Evolutionary conservation across 176 grass and related monocot genomes (phyloP), one percentile per base, ranked within the genome.

Genomic region (Oropetium thomaeum): DNA sequence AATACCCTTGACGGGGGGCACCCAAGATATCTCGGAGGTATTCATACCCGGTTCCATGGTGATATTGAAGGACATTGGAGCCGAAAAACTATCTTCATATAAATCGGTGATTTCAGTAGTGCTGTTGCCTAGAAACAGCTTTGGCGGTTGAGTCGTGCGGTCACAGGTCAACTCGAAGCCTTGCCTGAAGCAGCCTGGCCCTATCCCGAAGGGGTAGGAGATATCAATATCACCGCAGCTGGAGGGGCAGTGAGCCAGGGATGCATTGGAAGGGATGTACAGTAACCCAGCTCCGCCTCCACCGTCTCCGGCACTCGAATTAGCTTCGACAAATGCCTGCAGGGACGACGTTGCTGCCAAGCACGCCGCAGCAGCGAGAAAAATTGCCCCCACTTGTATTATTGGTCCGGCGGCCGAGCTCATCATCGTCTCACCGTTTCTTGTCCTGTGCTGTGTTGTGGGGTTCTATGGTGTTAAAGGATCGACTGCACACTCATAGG

Each of bases 111-210:
- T 19, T 27, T 44, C 7, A 43, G 28, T 67, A 0, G 20, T 27
- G 19, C 3, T 58, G 0, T 75, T 75, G 15, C 30, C 25, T 3
- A 64, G 0, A 7, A 68, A 68, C 4, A 87, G 79, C 2, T 1
- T 78, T 0, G 67, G 64, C 26, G 73, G 45, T 15, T 14, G 1
- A 19, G 75, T 6, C 17, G 20, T 44, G 10, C 62, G 0, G 34
- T 83, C 6, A 58, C 74, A 88, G 8, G 59, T 80, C 40, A 76
- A 42, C 34, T 89, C 34, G 4, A 85, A 85, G 35, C 82, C 87
- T 35, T 40, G 53, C 13, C 65, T 28, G 65, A 85, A 81, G 57
- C 82, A 89, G 31, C 65, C 77, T 0, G 30, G 14, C 2, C 77
- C 87, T 58, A 81, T 73, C 0, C 82, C 82, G 1, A 61, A 89